phyloP scores from a whole-genome alignment of 2,329 filamentous ascomycete genomes.

The Trichocomaceae sp. region DNA sequence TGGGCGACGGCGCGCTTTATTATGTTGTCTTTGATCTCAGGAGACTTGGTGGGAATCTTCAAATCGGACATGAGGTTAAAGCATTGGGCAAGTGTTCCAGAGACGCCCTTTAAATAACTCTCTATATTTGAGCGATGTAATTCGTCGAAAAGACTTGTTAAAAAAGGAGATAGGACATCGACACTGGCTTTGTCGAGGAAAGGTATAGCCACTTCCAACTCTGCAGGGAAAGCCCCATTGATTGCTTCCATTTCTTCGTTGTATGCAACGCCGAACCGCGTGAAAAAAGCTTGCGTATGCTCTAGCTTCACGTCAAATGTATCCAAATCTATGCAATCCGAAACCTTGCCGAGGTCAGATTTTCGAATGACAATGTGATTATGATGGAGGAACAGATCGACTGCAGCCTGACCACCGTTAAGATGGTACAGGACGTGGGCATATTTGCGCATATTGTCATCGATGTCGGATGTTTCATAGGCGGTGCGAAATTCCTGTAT shows the following conservation, averaged over 20 bases:
- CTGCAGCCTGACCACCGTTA: conserved; percentile 69
- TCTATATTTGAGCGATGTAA: conserved; percentile 68
- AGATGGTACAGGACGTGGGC: conserved; percentile 76
- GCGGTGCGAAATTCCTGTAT: conserved; percentile 88
- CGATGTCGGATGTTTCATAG: conserved; percentile 80
- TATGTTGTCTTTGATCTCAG: conserved; percentile 56
- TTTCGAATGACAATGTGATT: conserved; percentile 75
- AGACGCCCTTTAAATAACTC: conserved; percentile 77
- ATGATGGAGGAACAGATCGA: conserved; percentile 83
- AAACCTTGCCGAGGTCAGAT: conserved; percentile 63
- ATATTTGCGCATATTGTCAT: conserved; percentile 82
- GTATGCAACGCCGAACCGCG: conserved; percentile 63
- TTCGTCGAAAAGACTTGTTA: conserved; percentile 80
- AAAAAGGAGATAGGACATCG: conserved; percentile 76
- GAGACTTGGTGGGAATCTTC: conserved; percentile 55
- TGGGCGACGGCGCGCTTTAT: conserved; percentile 61
- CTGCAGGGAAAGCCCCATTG: conserved; percentile 70
- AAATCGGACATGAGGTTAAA: conserved; percentile 69
- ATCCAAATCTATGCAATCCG: conserved; percentile 70
- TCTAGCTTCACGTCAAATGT: conserved; percentile 67
- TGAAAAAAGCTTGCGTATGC: conserved; percentile 76
- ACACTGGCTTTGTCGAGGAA: conserved; percentile 78
- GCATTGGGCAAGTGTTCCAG: conserved; percentile 80
- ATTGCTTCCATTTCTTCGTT: conserved; percentile 79
- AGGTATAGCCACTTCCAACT: conserved; percentile 63